Evolutionary conservation across 1,139 yeast genomes (phyloP), one percentile per base, ranked within the genome.

Genomic region (Protomyces pachydermus): DNA sequence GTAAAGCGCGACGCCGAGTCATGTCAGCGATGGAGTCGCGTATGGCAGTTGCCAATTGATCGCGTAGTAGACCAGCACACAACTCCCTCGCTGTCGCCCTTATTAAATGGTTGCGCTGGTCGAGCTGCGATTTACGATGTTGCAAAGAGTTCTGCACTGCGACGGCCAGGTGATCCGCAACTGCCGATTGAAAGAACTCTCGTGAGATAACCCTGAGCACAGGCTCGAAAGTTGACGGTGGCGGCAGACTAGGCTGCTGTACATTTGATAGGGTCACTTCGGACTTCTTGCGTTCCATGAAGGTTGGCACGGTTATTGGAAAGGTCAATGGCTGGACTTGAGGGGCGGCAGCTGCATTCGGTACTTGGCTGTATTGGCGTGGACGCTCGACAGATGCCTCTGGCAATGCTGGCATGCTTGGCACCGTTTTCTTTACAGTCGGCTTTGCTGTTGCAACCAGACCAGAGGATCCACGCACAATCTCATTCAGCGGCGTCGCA

Each of bases 401-500:
- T 4, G 16, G 42, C 42, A 14, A n/a, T 4, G 42, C 42, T 9
- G 42, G 14, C 14, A 3, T 37, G 42, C 14, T 37, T 37, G 42
- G 42, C 42, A 3, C 14, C 16, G 4, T 12, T 14, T 12, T 4
- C 16, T 37, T 37, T 3, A 9, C 42, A 14, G 42, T 5, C 2
- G 42, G 9, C 42, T 37, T 37, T 4, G 42, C 42, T 12, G 42
- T 9, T 5, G 14, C 16, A 14, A 37, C 16, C 16, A 3, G 16
- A 14, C 9, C 25, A 38, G n/a, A 9, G 42, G 42, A 12, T n/a
- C 48, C 48, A 20, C 48, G 48, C 20, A 18, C 25, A 18, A 42
- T 42, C 25, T n/a, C 25, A 20, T 16, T 42, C 48, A 42, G 25
- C 34, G 56, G 66, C 55, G 35, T 60, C 10, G 38, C 52, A 23